phyloP scores from a whole-genome alignment of 257 asterid species.

The Penstemon newberryi region DNA sequence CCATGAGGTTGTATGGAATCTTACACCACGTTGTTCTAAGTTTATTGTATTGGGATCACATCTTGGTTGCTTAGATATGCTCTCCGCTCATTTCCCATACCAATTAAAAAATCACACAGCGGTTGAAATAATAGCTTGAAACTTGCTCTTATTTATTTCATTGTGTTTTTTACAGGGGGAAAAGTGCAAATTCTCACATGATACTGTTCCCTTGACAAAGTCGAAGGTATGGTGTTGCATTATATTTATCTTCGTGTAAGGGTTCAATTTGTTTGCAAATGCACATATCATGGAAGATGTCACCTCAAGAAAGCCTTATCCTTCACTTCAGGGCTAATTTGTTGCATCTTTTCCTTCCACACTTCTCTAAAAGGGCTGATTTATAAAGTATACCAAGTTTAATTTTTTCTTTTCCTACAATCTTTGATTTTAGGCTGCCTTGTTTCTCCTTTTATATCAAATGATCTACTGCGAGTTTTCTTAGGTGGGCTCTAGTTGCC shows the following conservation, averaged over 20 bases:
- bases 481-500: neutral
- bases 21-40: constrained; percentile 16
- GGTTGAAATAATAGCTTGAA: constrained; percentile 9
- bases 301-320: neutral
- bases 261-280: constrained; percentile 21
- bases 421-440: neutral
- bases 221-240: constrained; percentile 55
- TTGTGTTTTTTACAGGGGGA: constrained; percentile 62
- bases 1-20: constrained; percentile 60
- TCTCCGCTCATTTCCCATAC: constrained; percentile 13
- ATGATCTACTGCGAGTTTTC: neutral
- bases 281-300: constrained; percentile 1
- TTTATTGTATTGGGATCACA: constrained; percentile 22
- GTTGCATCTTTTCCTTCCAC: constrained; percentile 15
- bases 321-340: constrained; percentile 3
- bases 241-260: constrained; percentile 14
- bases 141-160: constrained; percentile 17
- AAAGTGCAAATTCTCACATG: constrained; percentile 93
- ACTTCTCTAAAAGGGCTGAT: neutral
- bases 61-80: constrained; percentile 21
- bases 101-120: neutral
- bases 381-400: neutral
- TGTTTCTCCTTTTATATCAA: neutral
- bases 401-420: neutral
- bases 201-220: constrained; percentile 82